Conservation (phyloP, 306 rosid species). For the Bauhinia variegata region DNA sequence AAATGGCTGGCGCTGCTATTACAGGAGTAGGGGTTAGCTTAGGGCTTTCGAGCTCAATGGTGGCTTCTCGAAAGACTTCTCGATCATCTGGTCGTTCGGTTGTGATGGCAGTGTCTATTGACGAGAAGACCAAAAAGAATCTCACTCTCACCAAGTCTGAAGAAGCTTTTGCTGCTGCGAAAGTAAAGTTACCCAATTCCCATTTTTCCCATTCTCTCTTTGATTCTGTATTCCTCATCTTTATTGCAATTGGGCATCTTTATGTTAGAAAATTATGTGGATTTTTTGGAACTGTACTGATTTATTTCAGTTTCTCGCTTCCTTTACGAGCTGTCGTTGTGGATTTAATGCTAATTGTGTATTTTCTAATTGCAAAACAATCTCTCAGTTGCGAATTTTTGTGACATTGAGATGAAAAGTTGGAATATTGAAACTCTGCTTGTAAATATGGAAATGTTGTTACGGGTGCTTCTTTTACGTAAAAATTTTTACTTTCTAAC, state of each 20-base stretch:
- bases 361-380: background rate
- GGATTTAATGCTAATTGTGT: no score
- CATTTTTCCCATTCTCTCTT: background rate
- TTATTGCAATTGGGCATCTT: background rate
- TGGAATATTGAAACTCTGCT: background rate
- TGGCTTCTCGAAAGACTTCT: background rate
- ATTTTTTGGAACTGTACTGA: background rate
- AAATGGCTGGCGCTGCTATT: conserved; percentile 57
- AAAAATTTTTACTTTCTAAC: no score
- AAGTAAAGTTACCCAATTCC: conserved; percentile 46
- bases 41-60: conserved; percentile 48
- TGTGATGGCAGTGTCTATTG: conserved; percentile 74
- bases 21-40: conserved; percentile 46
- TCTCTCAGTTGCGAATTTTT: background rate
- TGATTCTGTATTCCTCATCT: no score
- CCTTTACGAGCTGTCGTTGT: background rate
- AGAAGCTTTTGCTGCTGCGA: conserved; percentile 87
- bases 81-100: conserved; percentile 40
- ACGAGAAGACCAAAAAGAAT: conserved; percentile 61
- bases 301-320: background rate
- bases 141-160: conserved; percentile 78
- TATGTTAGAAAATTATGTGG: background rate
- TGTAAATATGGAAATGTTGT: no score
- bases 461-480: no score
- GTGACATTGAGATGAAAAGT: background rate